Evolutionary conservation across 495 filamentous ascomycete species (phyloP), one percentile per base, ranked within the genome.

Genomic region (Chaetomidium leptoderma): DNA sequence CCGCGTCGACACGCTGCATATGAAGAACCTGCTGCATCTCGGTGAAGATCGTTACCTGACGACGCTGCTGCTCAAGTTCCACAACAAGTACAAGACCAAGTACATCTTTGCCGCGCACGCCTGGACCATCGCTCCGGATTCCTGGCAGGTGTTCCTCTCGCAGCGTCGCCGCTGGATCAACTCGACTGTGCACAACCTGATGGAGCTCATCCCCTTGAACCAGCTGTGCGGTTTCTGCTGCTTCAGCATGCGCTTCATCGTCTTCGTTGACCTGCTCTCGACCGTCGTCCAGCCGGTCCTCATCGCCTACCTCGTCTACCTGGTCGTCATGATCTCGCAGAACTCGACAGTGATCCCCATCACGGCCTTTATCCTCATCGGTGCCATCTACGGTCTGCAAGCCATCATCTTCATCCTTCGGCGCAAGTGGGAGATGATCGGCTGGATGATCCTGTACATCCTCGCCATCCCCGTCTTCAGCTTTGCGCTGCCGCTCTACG

Each of bases 161-260:
- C 93, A 99, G 71, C 91, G 93, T 74, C 92, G 93, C 73, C 87
- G 93, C 67, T 98, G 93, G 93, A 99, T 99, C 73, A 99, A 99
- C 75, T 97, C 92, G 30, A 99, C 93, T 3, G 88, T 99, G 21
- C 93, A 99, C 78, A 99, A 99, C 71, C 79, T 99, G 60, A 88
- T 93, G 62, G 93, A 99, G 69, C 84, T 99, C 49, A 91, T 97
- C 64, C 91, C 91, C 6, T 74, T 99, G 70, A 83, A 88, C 50
- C 88, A 97, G 68, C 84, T 99, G 30, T 99, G 93, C 74, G 93
- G 93, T 71, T 99, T 99, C 83, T 99, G 93, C 79, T 97, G 95
- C 74, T 99, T 99, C 80, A 91, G 87, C 72, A 99, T 99, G 93
- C 84, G 93, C 63, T 99, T 99, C 75, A 79, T 99, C 58, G 92